Evolutionary conservation across 2,329 filamentous ascomycete genomes (phyloP), one percentile per base, ranked within the genome.

Genomic region (Ilyonectria sp.): DNA sequence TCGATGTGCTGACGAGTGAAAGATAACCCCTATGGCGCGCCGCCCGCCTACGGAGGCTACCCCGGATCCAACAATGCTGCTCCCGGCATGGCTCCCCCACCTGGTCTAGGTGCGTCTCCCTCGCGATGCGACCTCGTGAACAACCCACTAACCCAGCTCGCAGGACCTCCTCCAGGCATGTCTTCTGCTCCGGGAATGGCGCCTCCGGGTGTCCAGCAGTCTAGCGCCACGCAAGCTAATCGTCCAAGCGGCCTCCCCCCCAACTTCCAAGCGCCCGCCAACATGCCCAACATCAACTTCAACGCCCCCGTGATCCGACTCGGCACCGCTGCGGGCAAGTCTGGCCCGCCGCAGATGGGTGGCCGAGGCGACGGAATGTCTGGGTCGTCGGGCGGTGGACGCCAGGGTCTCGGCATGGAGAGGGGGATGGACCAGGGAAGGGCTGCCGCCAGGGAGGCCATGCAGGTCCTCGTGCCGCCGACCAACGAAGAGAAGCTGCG

Each of bases 221-320:
- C 90, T 78, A 93, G 89, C 81, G 86, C 87, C 79, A 87, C 91
- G 75, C 92, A 93, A 85, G 89, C 93, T 84, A 93, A 91, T 84
- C 91, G 93, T 85, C 93, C 93, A 79, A 93, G 89, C 81, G 91
- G 90, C 77, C 91, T 97, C 71, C 94, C 94, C 69, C 85, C 91
- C 66, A 94, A 91, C 81, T 98, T 97, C 82, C 93, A 97, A 84
- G 90, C 94, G 55, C 95, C 95, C 10, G 86, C 93, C 57, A 97
- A 96, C 79, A 93, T 98, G 88, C 94, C 95, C 58, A 97, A 97
- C 80, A 97, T 99, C 86, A 98, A 99, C 85, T 97, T 98, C 85
- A 97, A 93, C 77, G 96, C 96, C 40, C 95, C 95, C 63, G 94
- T 98, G 67, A 98, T 99, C 78, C 93, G 96, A 62, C 88, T 99